Evolutionary conservation across 1,284 basidiomycete species (phyloP).

Genomic region (Irpex sp.): DNA sequence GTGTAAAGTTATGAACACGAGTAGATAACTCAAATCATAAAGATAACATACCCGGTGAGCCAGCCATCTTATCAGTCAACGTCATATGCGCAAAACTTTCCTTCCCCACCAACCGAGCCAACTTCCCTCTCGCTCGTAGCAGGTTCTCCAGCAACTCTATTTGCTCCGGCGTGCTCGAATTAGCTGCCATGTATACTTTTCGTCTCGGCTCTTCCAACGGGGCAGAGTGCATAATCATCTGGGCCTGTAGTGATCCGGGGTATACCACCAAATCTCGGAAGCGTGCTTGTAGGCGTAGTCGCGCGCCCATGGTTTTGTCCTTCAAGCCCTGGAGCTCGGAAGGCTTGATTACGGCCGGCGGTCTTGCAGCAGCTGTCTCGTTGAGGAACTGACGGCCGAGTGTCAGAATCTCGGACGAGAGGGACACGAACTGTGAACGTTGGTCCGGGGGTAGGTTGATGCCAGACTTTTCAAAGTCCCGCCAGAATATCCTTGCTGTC

Average conservation of each 20-base stretch:
- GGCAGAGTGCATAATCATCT: conserved; percentile 87
- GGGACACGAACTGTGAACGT: conserved; percentile 78
- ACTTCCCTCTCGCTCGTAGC: conserved; percentile 67
- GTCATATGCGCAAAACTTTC: conserved; percentile 81
- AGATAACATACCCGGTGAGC: conserved; percentile 61
- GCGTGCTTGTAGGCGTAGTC: conserved; percentile 66
- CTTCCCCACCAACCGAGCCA: conserved; percentile 79
- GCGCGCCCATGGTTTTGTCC: conserved; percentile 63
- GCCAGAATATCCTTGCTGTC: conserved; percentile 90
- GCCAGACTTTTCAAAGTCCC: conserved; percentile 96
- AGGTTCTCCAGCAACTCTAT: conserved; percentile 73
- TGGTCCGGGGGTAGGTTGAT: conserved; percentile 82
- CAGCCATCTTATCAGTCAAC: conserved; percentile 92
- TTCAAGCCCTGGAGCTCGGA: conserved; percentile 63
- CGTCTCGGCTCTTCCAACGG: conserved; percentile 77
- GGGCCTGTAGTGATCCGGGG: conserved; percentile 83
- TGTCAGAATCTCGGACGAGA: conserved; percentile 89
- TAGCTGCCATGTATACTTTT: conserved; percentile 74
- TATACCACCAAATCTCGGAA: conserved; percentile 70
- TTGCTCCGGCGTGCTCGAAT: conserved; percentile 64
- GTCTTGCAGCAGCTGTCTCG: conserved; percentile 53
- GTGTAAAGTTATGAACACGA: neutral
- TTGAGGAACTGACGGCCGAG: conserved; percentile 85
- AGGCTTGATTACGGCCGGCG: conserved; percentile 60
- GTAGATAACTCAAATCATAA: neutral